These are phyloP conservation scores for Colletotrichum musicola DNA, from an alignment of 2,329 filamentous ascomycete species.

Conservation along the genomic window DNA sequence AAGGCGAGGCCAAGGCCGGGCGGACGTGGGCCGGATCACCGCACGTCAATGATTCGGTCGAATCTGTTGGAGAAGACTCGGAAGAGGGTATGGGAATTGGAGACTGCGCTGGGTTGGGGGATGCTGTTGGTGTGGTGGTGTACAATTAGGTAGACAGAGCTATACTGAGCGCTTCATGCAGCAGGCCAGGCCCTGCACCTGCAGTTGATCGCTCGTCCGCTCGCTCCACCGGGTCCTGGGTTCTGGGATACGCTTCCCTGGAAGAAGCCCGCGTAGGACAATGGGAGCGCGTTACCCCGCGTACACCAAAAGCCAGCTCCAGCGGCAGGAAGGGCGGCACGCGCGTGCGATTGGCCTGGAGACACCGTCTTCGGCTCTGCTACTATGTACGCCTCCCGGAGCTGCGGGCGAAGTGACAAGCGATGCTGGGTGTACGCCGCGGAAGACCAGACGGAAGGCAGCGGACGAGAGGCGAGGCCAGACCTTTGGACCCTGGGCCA, in stretches of 20 bases:
- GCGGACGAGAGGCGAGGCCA: constrained; percentile 19
- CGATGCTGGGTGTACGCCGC: background rate
- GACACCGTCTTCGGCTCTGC: background rate
- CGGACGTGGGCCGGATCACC: constrained; percentile 28
- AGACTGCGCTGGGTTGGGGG: background rate
- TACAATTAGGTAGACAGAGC: background rate
- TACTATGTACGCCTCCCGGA: background rate
- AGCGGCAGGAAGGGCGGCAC: constrained; percentile 6
- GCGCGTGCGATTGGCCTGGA: constrained; percentile 11
- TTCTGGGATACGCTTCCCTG: constrained; percentile 10
- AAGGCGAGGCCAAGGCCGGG: constrained; percentile 28
- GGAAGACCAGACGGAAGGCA: background rate
- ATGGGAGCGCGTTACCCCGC: constrained; percentile 30
- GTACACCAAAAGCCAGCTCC: constrained; percentile 14
- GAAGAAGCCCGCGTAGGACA: background rate
- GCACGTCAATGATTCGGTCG: constrained; percentile 15
- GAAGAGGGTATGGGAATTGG: constrained; percentile 6
- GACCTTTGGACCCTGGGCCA: constrained; percentile 8
- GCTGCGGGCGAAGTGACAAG: no score
- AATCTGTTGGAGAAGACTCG: constrained; percentile 23
- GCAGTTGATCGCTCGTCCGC: constrained; percentile 14
- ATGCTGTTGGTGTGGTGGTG: background rate
- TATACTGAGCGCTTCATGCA: background rate
- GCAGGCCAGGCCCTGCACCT: constrained; percentile 18
- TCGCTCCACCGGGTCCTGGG: constrained; percentile 24